Evolutionary conservation across 345 rosid species (phyloP), one percentile per base, ranked within the genome.

Genomic region (Mercurialis annua): DNA sequence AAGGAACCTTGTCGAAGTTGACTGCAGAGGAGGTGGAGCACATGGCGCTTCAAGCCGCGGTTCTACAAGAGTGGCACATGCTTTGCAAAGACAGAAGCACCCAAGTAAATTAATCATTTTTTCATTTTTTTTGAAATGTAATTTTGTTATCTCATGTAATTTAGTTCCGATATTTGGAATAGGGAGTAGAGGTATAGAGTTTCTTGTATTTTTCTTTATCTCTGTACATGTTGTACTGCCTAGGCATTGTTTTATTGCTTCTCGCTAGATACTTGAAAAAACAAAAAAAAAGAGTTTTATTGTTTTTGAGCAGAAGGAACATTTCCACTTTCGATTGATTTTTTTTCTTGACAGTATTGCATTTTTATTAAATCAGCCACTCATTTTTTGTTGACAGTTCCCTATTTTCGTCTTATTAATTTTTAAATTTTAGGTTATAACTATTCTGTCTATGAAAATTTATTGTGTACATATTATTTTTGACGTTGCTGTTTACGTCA

Each of bases 1-100:
- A 89, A 76, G 92, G 88, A 29, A 89, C 92, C 10, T 62, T 94
- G 21, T 84, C 92, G 0, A 94, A 86, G 83, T 66, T 89, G 64
- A 89, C 99, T 1, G 95, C 97, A 12, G 99, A 94, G 80, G 98
- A 90, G 77, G 89, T 90, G 38, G 97, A 94, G 78, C 99, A 90
- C 77, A 87, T 83, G 68, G 99, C 99, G 3, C 96, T 91, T 71
- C 99, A 91, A 78, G 86, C 95, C 2, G 92, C 97, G 4, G 97
- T 94, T 23, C 92, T 94, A 44, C 97, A 87, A 74, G 97, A 94
- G 66, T 94, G 99, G 99, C 99, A 91, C 83, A 71, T 85, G 69
- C 74, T 91, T 72, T 85, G 87, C 78, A 94, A 89, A 80, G 92
- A 86, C 62, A 82, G 92, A 76, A 84, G 77, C 79, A 54, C 74